Evolutionary conservation across 768 basidiomycete genomes (phyloP).

Genomic region (Mycena galopus): DNA sequence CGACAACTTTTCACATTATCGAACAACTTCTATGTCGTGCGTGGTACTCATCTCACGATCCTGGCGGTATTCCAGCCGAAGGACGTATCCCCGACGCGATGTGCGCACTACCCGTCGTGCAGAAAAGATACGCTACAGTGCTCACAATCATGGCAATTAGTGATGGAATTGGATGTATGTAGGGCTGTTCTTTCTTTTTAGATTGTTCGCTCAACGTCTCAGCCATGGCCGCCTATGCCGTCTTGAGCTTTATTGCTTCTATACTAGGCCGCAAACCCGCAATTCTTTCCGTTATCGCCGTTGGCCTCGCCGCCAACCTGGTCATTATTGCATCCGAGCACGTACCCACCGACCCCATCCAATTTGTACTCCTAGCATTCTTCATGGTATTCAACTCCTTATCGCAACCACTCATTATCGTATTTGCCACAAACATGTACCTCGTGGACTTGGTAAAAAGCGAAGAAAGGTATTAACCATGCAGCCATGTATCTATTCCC

Average conservation of each 20-base stretch:
- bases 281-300: constrained; percentile 13
- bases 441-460: constrained; percentile 22
- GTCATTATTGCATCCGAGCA: constrained; percentile 17
- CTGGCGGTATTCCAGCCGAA: neutral
- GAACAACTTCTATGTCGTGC: constrained; percentile 24
- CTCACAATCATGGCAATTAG: constrained; percentile 22
- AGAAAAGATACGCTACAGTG: constrained; percentile 18
- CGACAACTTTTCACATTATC: constrained; percentile 31
- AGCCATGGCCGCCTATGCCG: constrained; percentile 26
- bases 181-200: neutral
- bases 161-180: constrained; percentile 29
- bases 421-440: constrained; percentile 26
- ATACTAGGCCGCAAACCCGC: constrained; percentile 26
- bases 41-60: constrained; percentile 17
- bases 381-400: constrained; percentile 27
- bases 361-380: constrained; percentile 8
- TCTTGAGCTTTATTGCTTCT: constrained; percentile 18
- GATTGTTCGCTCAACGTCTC: neutral
- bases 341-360: neutral
- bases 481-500: neutral
- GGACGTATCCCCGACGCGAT: constrained; percentile 24
- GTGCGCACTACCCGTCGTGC: constrained; percentile 24
- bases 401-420: constrained; percentile 24
- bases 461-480: constrained; percentile 18
- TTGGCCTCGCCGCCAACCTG: constrained; percentile 24